Base-by-base conservation (phyloP, 495 filamentous ascomycete genomes). In the Hypomontagnella monticulosa region DNA sequence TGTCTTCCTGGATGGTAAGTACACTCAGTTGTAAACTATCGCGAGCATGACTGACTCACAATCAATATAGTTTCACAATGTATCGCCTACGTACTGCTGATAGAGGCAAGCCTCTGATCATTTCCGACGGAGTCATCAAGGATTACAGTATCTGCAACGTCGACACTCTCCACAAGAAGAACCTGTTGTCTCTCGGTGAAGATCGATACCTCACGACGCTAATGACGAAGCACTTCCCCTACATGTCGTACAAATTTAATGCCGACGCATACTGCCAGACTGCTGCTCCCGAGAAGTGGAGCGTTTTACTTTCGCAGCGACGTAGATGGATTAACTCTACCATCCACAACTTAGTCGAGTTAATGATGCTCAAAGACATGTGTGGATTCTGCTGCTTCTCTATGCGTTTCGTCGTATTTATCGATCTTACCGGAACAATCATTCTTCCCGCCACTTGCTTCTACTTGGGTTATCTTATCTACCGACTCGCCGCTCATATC, bases 261-360 rank as follows among this genome's bases (percentile, higher is more conserved):
- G 87, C 93, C 16, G 91, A 96, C 77, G 95, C 95, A 18, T 94
- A 90, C 74, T 95, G 94, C 54, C 88, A 88, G 61, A 99, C 95
- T 15, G 93, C 93, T 42, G 95, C 96, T 0, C 95, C 95, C 15
- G 93, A 98, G 69, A 90, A 87, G 14, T 99, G 93, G 93, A 88
- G 86, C 69, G 91, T 99, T 38, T 80, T 98, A 61, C 81, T 99
- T 18, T 99, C 95, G 15, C 95, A 99, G 76, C 84, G 95, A 76
- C 92, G 95, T 78, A 88, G 95, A 54, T 99, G 95, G 95, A 99
- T 99, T 78, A 99, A 99, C 77, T 97, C 94, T 1, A 99, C 95
- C 18, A 86, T 99, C 50, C 95, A 99, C 83, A 99, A 99, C 71
- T 74, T 99, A 70, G 89, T 86, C 12, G 95, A 99, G 77, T 79